A percentile compares a stretch with the other conserved stretches of the same genome.
Evolutionary conservation across 2,329 filamentous ascomycete species (phyloP).

Genomic region (Pestalotiopsis sp.): DNA sequence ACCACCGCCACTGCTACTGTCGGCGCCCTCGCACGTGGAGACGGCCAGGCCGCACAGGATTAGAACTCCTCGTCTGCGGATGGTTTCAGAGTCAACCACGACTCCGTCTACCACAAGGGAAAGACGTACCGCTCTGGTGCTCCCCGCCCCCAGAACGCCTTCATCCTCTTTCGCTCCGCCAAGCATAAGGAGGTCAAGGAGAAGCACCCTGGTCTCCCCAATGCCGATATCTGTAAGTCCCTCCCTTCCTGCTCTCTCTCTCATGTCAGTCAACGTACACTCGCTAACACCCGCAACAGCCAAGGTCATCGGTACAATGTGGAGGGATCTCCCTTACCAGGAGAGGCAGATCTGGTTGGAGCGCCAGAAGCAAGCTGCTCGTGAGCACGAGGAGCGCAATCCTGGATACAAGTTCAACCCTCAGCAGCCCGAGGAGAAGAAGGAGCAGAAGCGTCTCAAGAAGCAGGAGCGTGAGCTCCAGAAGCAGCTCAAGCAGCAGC

Average conservation of each 20-base stretch:
- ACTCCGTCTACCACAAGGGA: constrained; percentile 5
- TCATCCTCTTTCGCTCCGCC: not conserved
- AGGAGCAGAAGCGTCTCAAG: not conserved
- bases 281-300: not conserved
- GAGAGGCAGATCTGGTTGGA: constrained; percentile 6
- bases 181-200: not conserved
- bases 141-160: constrained; percentile 9
- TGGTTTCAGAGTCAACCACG: constrained; percentile 6
- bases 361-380: not conserved
- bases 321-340: not conserved
- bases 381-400: not conserved
- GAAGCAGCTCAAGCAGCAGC: not conserved
- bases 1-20: no score
- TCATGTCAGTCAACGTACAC: not conserved
- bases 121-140: not conserved
- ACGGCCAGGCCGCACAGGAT: not conserved
- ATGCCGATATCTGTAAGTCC: constrained; percentile 8
- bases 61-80: not conserved
- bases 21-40: not conserved
- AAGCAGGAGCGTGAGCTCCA: constrained; percentile 1
- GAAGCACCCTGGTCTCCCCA: not conserved
- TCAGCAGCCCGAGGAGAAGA: not conserved
- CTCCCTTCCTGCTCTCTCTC: not conserved
- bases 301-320: constrained; percentile 8
- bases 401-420: constrained; percentile 3